These are phyloP conservation scores for Triticum turgidum DNA, from an alignment of 176 grass and related monocot species.

Conservation along the genomic window DNA sequence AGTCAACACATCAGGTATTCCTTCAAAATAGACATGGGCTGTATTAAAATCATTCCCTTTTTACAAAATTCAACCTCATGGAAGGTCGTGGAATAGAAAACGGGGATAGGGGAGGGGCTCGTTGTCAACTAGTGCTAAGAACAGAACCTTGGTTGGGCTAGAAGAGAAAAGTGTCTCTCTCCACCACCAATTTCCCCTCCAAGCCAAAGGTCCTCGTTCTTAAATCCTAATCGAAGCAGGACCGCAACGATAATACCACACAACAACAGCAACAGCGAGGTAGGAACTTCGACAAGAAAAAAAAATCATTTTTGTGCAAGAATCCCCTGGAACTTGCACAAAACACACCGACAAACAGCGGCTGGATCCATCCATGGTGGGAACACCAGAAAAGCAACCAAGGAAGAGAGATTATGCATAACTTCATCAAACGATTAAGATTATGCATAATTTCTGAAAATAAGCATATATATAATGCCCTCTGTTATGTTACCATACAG, in stretches of 20 bases:
- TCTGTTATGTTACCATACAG: background rate
- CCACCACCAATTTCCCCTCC: background rate
- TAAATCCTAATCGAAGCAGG: conserved; percentile 7
- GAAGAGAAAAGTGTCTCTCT: background rate
- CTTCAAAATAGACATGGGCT: too few relatives aligned
- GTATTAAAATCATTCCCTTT: background rate
- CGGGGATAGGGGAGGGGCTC: background rate
- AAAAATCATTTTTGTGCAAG: conserved; percentile 23
- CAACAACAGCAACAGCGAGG: background rate
- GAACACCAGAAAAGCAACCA: too few relatives aligned
- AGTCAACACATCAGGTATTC: background rate
- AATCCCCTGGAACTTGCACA: conserved; percentile 31
- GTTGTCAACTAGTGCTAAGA: background rate
- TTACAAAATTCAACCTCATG: background rate
- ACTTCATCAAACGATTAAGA: background rate
- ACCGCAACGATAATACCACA: conserved; percentile 22
- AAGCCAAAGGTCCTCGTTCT: background rate
- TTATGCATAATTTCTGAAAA: background rate
- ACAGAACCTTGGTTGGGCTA: background rate
- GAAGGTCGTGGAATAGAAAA: background rate
- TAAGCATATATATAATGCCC: background rate
- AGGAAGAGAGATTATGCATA: background rate
- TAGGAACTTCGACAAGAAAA: background rate
- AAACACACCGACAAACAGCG: conserved; percentile 8
- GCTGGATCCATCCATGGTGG: background rate